Evolutionary conservation across 1,139 yeast genomes (phyloP).

Genomic region (Taphrina confusa): DNA sequence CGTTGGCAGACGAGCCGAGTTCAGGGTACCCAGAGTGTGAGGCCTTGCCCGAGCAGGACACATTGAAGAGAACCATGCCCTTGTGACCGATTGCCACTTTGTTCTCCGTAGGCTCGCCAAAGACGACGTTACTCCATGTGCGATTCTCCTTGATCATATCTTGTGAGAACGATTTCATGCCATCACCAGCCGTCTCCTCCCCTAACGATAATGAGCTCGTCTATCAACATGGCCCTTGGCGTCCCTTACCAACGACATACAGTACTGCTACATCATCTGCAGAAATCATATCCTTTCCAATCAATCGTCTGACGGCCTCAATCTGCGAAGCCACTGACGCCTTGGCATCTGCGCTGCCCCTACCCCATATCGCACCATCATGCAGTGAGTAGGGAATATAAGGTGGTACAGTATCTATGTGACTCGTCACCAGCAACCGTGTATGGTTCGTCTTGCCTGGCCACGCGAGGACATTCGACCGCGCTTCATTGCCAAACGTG

Average conservation of each 20-base stretch:
- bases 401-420: conserved; percentile 74
- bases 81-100: conserved; percentile 72
- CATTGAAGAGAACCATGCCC: conserved; percentile 53
- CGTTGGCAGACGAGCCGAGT: conserved; percentile 64
- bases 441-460: conserved; percentile 46
- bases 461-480: conserved; percentile 28
- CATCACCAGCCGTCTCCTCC: conserved; percentile 61
- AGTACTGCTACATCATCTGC: conserved; percentile 62
- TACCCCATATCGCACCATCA: conserved; percentile 59
- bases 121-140: conserved; percentile 61
- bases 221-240: background rate
- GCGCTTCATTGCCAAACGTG: conserved; percentile 3
- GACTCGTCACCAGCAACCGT: conserved; percentile 60
- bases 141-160: conserved; percentile 11
- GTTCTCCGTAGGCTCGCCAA: conserved; percentile 75
- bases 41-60: conserved; percentile 59
- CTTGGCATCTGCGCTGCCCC: conserved; percentile 71
- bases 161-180: conserved; percentile 28
- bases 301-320: conserved; percentile 54
- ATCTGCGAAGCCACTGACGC: conserved; percentile 67
- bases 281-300: conserved; percentile 48
- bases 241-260: conserved; percentile 55
- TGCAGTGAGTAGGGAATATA: conserved; percentile 56
- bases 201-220: conserved; percentile 41
- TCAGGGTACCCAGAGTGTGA: conserved; percentile 71